These are phyloP conservation scores for Phytophthora boehmeriae DNA, from an alignment of 352 stramenopile genomes.

Conservation along the genomic window DNA sequence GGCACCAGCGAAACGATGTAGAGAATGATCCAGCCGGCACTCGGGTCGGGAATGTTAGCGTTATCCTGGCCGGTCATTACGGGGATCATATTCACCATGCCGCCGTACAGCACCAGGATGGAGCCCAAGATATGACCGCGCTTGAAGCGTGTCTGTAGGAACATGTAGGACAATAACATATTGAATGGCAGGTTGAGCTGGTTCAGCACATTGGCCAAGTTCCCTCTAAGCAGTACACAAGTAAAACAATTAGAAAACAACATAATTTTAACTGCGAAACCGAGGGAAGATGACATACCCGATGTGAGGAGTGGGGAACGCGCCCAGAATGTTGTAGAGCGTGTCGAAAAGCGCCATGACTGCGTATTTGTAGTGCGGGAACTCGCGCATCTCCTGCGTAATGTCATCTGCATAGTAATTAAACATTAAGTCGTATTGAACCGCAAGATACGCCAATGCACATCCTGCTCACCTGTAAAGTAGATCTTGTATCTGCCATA, in stretches of 20 bases:
- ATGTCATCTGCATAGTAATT: slow-evolving; percentile 65
- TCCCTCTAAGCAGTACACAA: slow-evolving; percentile 50
- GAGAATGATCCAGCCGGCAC: slow-evolving; percentile 74
- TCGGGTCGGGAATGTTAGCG: slow-evolving; percentile 78
- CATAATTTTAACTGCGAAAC: neutral
- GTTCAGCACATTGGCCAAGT: slow-evolving; percentile 85
- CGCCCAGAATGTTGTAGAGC: slow-evolving; percentile 80
- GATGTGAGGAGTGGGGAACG: slow-evolving; percentile 87
- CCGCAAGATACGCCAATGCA: neutral
- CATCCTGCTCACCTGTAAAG: slow-evolving; percentile 52
- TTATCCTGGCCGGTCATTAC: slow-evolving; percentile 68
- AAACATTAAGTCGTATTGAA: neutral
- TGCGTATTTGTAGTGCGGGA: slow-evolving; percentile 88
- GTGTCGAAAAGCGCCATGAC: slow-evolving; percentile 89
- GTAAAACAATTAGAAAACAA: neutral
- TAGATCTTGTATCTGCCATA: slow-evolving; percentile 76
- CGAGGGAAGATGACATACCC: slow-evolving; percentile 44
- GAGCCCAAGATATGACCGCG: slow-evolving; percentile 84
- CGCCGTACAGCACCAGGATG: slow-evolving; percentile 86
- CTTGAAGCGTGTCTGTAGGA: slow-evolving; percentile 83
- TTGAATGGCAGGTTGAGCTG: slow-evolving; percentile 89
- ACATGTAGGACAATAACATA: slow-evolving; percentile 83
- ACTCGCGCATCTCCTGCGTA: slow-evolving; percentile 78
- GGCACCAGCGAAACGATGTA: slow-evolving; percentile 81
- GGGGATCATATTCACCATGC: slow-evolving; percentile 85